Conservation (phyloP, 129 eudicot species). For the Oenanthe sinensis region DNA sequence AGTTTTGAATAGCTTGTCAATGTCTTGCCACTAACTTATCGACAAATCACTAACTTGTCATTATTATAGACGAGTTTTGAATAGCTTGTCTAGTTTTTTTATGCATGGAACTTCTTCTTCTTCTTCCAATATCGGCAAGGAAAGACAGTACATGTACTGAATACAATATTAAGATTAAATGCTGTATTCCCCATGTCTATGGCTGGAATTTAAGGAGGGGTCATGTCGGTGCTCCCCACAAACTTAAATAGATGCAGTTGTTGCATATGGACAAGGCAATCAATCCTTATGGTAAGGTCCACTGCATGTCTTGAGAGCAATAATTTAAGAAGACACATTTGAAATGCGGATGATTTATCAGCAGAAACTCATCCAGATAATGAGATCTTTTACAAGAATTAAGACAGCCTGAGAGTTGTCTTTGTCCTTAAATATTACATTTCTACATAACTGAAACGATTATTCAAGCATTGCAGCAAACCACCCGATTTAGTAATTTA, state of each 20-base stretch:
- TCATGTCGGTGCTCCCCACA: background rate
- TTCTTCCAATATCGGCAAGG: no score
- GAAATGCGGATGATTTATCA: background rate
- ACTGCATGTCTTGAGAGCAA: background rate
- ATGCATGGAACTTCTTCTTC: no score
- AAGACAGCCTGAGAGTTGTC: background rate
- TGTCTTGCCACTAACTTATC: no score
- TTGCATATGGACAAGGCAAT: constrained; percentile 2
- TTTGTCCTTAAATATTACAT: background rate
- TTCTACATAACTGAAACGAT: background rate
- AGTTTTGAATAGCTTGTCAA: no score
- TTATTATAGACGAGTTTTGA: no score
- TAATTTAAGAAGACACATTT: background rate
- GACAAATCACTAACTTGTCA: no score
- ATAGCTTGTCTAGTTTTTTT: no score
- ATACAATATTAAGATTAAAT: background rate
- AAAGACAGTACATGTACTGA: background rate
- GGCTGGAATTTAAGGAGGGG: background rate
- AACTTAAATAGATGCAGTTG: background rate
- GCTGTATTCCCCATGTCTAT: background rate
- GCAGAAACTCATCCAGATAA: background rate
- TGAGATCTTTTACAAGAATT: background rate
- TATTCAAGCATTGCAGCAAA: background rate
- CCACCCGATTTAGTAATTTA: background rate
- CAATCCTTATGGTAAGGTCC: background rate